phyloP scores from a whole-genome alignment of 2,329 filamentous ascomycete genomes.

The Bimuria novae-zelandiae region DNA sequence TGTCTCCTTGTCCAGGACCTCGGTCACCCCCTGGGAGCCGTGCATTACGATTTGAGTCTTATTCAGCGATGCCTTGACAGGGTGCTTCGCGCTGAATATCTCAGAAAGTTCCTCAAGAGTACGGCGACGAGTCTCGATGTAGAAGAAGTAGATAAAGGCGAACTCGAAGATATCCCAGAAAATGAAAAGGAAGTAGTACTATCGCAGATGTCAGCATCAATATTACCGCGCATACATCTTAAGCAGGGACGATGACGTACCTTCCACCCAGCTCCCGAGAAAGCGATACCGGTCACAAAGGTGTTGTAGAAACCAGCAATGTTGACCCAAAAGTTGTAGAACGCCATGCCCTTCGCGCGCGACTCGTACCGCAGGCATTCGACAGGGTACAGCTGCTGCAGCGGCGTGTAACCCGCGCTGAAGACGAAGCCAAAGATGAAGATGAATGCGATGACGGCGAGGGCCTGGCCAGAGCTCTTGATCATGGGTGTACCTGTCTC shows the following conservation, averaged over 20 bases:
- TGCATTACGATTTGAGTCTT: slow-evolving; percentile 39
- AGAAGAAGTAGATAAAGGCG: slow-evolving; percentile 45
- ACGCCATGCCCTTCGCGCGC: slow-evolving; percentile 55
- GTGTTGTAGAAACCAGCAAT: slow-evolving; percentile 53
- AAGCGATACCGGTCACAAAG: slow-evolving; percentile 51
- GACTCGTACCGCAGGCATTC: slow-evolving; percentile 55
- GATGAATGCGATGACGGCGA: slow-evolving; percentile 51
- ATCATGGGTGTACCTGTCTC: slow-evolving; percentile 38
- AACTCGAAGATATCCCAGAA: slow-evolving; percentile 51
- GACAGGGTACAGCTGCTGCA: slow-evolving; percentile 56
- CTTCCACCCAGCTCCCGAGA: slow-evolving; percentile 45
- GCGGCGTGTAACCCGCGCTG: slow-evolving; percentile 48
- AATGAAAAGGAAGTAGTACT: slow-evolving; percentile 49
- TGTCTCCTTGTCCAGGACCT: slow-evolving; percentile 38
- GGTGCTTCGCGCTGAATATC: slow-evolving; percentile 49
- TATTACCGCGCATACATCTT: not conserved
- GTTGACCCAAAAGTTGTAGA: slow-evolving; percentile 54
- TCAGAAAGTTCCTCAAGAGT: slow-evolving; percentile 53
- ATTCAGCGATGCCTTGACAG: slow-evolving; percentile 44
- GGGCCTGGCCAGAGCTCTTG: slow-evolving; percentile 41
- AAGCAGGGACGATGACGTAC: slow-evolving; percentile 19
- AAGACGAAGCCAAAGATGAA: slow-evolving; percentile 51
- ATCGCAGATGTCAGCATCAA: slow-evolving; percentile 10
- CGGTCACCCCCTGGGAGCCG: slow-evolving; percentile 35
- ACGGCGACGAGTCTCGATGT: slow-evolving; percentile 45